phyloP scores from a whole-genome alignment of 495 filamentous ascomycete species.

The Usnea hakonensis region DNA sequence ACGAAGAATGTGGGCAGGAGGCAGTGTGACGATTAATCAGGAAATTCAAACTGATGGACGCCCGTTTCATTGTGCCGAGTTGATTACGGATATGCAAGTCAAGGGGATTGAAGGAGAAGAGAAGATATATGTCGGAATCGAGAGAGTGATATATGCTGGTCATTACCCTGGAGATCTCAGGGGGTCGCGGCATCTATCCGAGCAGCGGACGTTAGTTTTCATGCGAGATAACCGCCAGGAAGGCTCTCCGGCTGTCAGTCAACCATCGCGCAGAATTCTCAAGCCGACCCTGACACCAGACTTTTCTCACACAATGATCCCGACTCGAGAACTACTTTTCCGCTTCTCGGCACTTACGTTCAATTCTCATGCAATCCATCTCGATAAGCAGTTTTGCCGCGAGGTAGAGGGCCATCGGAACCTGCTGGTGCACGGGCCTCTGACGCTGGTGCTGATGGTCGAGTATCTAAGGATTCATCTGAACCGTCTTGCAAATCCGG shows the following conservation, averaged over 20 bases:
- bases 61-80: conserved; percentile 42
- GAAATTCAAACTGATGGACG: neutral
- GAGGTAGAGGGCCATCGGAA: conserved; percentile 65
- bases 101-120: conserved; percentile 49
- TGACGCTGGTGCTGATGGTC: conserved; percentile 70
- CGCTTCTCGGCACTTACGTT: conserved; percentile 79
- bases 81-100: conserved; percentile 50
- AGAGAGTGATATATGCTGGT: conserved; percentile 35
- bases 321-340: conserved; percentile 62
- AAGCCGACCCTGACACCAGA: conserved; percentile 38
- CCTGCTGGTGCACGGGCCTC: conserved; percentile 77
- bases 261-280: conserved; percentile 17
- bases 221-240: conserved; percentile 37
- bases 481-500: conserved; percentile 9
- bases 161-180: conserved; percentile 24
- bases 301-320: conserved; percentile 54
- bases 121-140: conserved; percentile 53
- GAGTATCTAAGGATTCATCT: conserved; percentile 50
- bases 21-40: conserved; percentile 27
- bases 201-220: conserved; percentile 55
- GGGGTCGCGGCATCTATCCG: conserved; percentile 28
- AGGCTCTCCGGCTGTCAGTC: conserved; percentile 8
- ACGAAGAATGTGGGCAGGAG: conserved; percentile 76
- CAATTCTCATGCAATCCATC: conserved; percentile 80
- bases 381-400: conserved; percentile 64